Base-by-base conservation (phyloP, 352 stramenopile species). In the Phytophthora pini region DNA sequence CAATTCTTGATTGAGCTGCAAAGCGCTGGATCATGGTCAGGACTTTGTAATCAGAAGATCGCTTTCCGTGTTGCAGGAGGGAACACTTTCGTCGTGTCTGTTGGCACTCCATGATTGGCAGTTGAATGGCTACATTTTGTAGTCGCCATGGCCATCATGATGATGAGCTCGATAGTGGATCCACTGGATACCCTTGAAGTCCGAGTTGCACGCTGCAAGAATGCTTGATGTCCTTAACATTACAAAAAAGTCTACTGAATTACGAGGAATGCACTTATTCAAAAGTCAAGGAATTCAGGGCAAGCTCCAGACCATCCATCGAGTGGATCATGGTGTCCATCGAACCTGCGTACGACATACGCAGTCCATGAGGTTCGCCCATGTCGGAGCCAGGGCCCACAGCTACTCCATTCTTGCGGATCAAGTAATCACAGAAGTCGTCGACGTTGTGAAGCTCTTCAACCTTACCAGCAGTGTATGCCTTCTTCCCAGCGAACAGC, bases 321-420 rank as follows among this genome's bases (percentile, higher is more conserved):
- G 80, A 73, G 49, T 89, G 73, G 41, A 83, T 66, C 44, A 93
- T 72, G 17, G 75, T 87, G 50, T 98, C 91, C 78, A 97, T 89
- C 17, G 90, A 95, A 31, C 95, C 97, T 12, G 97, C 96, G 76
- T 99, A 99, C 68, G 93, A 98, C 61, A 99, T 91, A 11, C 97
- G 93, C 12, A 99, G 65, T 10, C 91, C 94, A 32, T 89, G 89
- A 13, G 88, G 77, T n/a, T 96, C 92, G 29, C 97, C 96, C 75
- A 99, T 99, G 48, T 92, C 94, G n/a, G 92, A 97, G n/a, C 96
- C 97, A 0, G 97, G 96, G 22, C 98, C 96, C 17, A 99, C 76
- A 7, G 97, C 97, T 13, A 98, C 81, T 34, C 93, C 86, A 65
- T 96, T 89, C 24, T 84, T 68, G 48, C 94, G 83, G 34, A 99